These are phyloP conservation scores for Malassezia japonica DNA, from an alignment of 1,284 basidiomycete genomes.

Conservation along the genomic window DNA sequence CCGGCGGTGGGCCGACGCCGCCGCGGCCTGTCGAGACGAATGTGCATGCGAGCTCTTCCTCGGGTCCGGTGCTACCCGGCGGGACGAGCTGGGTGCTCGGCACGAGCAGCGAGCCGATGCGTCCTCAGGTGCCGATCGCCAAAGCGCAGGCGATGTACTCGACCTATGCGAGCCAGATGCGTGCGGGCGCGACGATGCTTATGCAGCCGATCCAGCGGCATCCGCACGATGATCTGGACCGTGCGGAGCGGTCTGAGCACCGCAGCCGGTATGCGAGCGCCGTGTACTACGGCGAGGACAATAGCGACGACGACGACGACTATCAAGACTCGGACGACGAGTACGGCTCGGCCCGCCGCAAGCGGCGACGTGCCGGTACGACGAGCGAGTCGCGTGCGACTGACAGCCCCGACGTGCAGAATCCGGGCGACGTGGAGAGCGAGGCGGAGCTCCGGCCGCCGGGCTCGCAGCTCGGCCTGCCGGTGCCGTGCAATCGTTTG, in stretches of 20 bases:
- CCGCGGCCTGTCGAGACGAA: neutral
- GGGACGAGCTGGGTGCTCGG: constrained; percentile 8
- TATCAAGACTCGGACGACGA: constrained; percentile 20
- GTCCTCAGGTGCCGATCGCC: constrained; percentile 24
- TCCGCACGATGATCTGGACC: neutral
- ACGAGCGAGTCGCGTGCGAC: neutral
- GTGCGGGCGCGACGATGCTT: constrained; percentile 79
- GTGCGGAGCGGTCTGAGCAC: neutral
- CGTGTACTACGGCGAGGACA: constrained; percentile 34
- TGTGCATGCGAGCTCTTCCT: neutral
- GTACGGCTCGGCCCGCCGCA: constrained; percentile 19
- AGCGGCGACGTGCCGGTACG: constrained; percentile 12
- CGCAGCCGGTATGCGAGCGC: constrained; percentile 15
- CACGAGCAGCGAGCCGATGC: constrained; percentile 17
- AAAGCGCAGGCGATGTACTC: constrained; percentile 63
- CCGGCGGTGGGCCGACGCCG: neutral
- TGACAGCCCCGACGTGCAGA: neutral
- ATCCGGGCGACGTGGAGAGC: constrained; percentile 22
- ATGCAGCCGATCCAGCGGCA: constrained; percentile 67
- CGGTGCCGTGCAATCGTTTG: constrained; percentile 72
- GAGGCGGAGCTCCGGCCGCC: constrained; percentile 23
- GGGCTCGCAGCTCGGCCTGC: constrained; percentile 70
- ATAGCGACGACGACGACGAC: constrained; percentile 29
- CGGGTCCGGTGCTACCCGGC: neutral
- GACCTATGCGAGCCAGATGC: constrained; percentile 79